Evolutionary conservation across 2,329 filamentous ascomycete species (phyloP), one percentile per base, ranked within the genome.

Genomic region (Metarhizium brunneum): DNA sequence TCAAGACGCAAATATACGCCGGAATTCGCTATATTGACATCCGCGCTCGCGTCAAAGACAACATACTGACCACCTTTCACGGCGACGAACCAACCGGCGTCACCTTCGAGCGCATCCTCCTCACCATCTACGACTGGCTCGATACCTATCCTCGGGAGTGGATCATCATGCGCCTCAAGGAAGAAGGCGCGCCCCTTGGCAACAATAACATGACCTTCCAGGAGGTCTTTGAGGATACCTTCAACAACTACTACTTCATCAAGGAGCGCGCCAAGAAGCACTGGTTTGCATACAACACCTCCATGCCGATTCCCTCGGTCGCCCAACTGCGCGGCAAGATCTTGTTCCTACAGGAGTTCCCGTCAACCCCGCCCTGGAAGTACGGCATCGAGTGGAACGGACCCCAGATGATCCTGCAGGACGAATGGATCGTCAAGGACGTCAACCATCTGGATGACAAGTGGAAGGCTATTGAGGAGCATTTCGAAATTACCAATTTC

Each of bases 1-100:
- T 81, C 25, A 60, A 57, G 14, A 68, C 66, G 16, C 78, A 80
- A 65, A 71, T 80, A 47, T 54, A 63, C 38, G 71, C 73, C 2
- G 78, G 78, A 8, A 61, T 80, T 65, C 72, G 76, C 35, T 76
- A 80, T 70, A 67, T 78, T 54, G 76, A 81, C 60, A 73, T 80
- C 61, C 69, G 78, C 52, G 71, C 73, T 52, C 67, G 76, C 51
- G 61, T 78, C 58, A 62, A 68, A 61, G 68, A 76, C 58, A 64
- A 73, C 59, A 62, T 68, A 35, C 70, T 80, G 55, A 69, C 70
- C 49, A 73, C 80, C 57, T 80, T 77, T 62, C 78, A 80, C 63
- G 74, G 66, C 55, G 61, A 67, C 55, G 69, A 69, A 42, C 71
- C 70, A 62, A 80, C 77, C 7, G 75, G 75, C 55, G 73, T 74